Evolutionary conservation across 257 asterid genomes (phyloP), one percentile per base, ranked within the genome.

Genomic region (Cinchona pubescens): DNA sequence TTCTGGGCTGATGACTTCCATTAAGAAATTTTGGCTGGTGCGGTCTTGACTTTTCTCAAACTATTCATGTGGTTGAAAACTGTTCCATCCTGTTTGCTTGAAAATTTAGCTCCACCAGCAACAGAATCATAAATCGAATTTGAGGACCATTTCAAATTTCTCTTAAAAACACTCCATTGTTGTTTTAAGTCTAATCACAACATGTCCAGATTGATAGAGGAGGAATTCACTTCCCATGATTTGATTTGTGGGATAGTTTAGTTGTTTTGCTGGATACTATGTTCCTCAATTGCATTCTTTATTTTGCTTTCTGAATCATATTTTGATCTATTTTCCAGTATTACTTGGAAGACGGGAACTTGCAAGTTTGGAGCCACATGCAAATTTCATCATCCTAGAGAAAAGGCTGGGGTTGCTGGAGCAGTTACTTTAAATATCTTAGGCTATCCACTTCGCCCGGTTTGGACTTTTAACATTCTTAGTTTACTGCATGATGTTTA

Each of bases 381-480:
- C 91, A 93, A 87, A 79, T 93, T 88, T 84, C 91, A 93, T 81
- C 98, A 93, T 86, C 97, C 97, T 81, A 85, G 86, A 78, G 98
- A 93, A 79, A 93, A 87, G 85, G 96, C 96, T 67, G 97, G 96
- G 81, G 84, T 84, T 83, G 87, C 91, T 79, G 98, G 96, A 83
- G 86, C 91, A 83, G 97, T 92, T 87, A 79, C 88, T 65, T 83
- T 92, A 72, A 94, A 94, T 88, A 88, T 85, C 84, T 76, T 90
- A 88, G 99, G 99, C 73, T 95, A 88, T 81, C 98, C 98, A 58
- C 90, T 91, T 78, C 96, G 98, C 76, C 89, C 90, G 96, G 99
- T 95, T 73, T 45, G 89, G 69, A 72, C 70, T 78, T 66, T 79
- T 71, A 72, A 68, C 40, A 58, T 79, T 34, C 72, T 74, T 71